A percentile compares a stretch with the other conserved stretches of the same genome.
Conservation (phyloP, 805 yeast species). For the Metschnikowia picachoensis region DNA sequence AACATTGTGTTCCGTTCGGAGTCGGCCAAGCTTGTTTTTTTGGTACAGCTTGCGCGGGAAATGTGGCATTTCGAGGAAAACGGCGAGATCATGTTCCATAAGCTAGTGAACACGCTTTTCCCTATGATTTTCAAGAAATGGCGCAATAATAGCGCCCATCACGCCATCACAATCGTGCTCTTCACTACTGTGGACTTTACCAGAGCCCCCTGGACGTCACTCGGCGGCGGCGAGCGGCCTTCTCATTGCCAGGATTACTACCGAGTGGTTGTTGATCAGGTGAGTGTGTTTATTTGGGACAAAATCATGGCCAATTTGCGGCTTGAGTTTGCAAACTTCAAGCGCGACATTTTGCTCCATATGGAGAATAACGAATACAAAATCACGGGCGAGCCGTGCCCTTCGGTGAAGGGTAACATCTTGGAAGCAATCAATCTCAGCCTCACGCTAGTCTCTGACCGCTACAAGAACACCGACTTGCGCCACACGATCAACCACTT, state of each 20-base stretch:
- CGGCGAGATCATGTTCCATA: slow-evolving; percentile 91
- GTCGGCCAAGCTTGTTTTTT: slow-evolving; percentile 75
- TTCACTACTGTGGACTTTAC: slow-evolving; percentile 77
- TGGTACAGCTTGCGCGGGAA: slow-evolving; percentile 87
- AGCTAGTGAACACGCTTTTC: slow-evolving; percentile 84
- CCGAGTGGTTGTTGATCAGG: slow-evolving; percentile 93
- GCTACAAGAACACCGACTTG: slow-evolving; percentile 79
- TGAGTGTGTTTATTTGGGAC: slow-evolving; percentile 83
- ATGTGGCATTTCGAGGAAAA: slow-evolving; percentile 99
- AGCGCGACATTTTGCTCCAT: slow-evolving; percentile 63
- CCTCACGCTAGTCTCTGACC: slow-evolving; percentile 68
- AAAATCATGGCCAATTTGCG: slow-evolving; percentile 86
- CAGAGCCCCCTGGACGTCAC: slow-evolving; percentile 48
- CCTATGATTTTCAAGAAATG: slow-evolving; percentile 87
- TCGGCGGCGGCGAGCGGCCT: slow-evolving; percentile 70
- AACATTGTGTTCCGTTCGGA: slow-evolving; percentile 86
- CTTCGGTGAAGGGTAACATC: slow-evolving; percentile 85
- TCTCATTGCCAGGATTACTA: slow-evolving; percentile 72
- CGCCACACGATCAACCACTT: slow-evolving; percentile 91
- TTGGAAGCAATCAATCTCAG: slow-evolving; percentile 86
- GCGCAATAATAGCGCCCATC: slow-evolving; percentile 85
- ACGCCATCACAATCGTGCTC: slow-evolving; percentile 80
- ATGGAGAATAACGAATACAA: slow-evolving; percentile 33
- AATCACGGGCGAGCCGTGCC: slow-evolving; percentile 54
- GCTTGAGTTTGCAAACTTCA: slow-evolving; percentile 78